These are phyloP conservation scores for Zelopaecilomyces penicillatus DNA, from an alignment of 2,329 filamentous ascomycete species.

Conservation along the genomic window DNA sequence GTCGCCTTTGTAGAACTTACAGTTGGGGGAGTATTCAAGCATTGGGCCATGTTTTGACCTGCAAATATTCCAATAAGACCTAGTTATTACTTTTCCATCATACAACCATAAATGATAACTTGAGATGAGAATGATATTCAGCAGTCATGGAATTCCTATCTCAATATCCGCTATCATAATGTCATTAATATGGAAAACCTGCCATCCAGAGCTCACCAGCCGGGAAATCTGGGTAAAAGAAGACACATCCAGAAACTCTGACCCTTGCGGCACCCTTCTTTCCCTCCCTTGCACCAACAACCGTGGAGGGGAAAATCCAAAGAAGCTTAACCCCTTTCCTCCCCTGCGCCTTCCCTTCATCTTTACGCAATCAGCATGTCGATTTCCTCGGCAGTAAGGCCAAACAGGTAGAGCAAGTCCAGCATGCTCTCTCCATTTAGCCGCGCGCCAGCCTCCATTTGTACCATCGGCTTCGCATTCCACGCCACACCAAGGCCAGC, in stretches of 20 bases:
- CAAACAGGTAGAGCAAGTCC: constrained; percentile 67
- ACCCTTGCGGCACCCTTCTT: no score
- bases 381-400: constrained; percentile 57
- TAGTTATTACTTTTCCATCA: not conserved
- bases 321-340: not conserved
- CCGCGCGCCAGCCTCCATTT: constrained; percentile 64
- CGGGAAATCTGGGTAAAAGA: not conserved
- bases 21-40: not conserved
- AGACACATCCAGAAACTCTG: no score
- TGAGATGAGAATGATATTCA: no score
- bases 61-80: not conserved
- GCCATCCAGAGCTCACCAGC: not conserved
- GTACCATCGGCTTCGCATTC: constrained; percentile 76
- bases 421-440: constrained; percentile 63
- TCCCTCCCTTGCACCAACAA: not conserved
- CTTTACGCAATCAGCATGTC: constrained; percentile 14
- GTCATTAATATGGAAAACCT: not conserved
- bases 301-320: no score
- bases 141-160: no score
- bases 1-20: constrained; percentile 7
- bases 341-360: not conserved
- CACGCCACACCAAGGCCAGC: constrained; percentile 74
- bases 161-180: not conserved
- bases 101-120: no score
- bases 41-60: constrained; percentile 1